Conservation (phyloP, 352 stramenopile species). For the Phytopythium aichiense region DNA sequence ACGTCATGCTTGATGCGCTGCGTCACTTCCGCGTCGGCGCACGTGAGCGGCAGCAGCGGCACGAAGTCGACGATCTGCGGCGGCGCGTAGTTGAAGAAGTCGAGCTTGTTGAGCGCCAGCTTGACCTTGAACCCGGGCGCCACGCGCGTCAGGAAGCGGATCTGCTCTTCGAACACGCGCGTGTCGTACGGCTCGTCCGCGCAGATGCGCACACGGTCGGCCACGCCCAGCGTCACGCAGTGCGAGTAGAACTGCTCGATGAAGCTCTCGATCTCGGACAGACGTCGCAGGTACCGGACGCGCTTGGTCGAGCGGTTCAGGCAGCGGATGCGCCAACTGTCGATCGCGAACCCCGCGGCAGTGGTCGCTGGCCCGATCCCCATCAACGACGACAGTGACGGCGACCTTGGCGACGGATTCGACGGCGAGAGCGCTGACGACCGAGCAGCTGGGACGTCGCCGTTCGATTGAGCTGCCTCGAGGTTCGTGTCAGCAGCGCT, state of each 20-base stretch:
- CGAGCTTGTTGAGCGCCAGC: conserved; percentile 68
- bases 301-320: conserved; percentile 45
- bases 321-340: conserved; percentile 71
- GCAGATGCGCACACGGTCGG: conserved; percentile 63
- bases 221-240: conserved; percentile 46
- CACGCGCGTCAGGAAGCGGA: conserved; percentile 55
- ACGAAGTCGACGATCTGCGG: conserved; percentile 71
- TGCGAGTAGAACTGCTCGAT: conserved; percentile 66
- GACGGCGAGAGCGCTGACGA: conserved; percentile 8
- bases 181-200: conserved; percentile 65
- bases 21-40: conserved; percentile 60
- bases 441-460: neutral
- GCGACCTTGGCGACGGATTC: neutral
- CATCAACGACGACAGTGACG: neutral
- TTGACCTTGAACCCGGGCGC: conserved; percentile 70
- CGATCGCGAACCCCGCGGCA: conserved; percentile 31
- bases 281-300: conserved; percentile 48
- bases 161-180: conserved; percentile 52
- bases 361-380: conserved; percentile 1
- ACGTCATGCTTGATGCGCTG: conserved; percentile 43
- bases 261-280: conserved; percentile 60
- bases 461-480: neutral
- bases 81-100: conserved; percentile 62
- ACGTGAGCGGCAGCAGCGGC: conserved; percentile 62
- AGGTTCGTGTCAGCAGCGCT: conserved; percentile 8